phyloP scores from a whole-genome alignment of 106 monocot genomes.

The Dioscorea alata region DNA sequence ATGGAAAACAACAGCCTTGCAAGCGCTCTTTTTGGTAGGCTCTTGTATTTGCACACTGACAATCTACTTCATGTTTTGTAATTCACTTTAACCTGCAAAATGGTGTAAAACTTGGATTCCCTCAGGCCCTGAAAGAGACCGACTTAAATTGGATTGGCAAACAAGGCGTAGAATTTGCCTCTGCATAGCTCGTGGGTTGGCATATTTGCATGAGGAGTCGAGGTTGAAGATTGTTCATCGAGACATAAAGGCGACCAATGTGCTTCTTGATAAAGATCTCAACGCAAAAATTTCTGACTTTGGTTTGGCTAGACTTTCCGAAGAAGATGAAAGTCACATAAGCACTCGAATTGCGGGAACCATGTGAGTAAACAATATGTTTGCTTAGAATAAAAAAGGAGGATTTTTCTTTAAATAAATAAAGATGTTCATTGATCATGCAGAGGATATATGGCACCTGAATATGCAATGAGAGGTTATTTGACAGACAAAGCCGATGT shows the following conservation, averaged over 20 bases:
- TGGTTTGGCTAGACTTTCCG: slow-evolving; percentile 38
- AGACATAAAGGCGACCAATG: slow-evolving; percentile 39
- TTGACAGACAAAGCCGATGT: slow-evolving; percentile 66
- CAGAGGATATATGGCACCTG: slow-evolving; percentile 73
- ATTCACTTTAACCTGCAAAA: not conserved
- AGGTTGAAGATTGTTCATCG: slow-evolving; percentile 46
- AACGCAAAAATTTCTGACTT: slow-evolving; percentile 47
- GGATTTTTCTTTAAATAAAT: too few species aligned
- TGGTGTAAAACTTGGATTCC: not conserved
- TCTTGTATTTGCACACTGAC: not conserved
- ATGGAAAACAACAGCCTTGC: slow-evolving; percentile 22
- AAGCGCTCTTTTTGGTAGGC: slow-evolving; percentile 20
- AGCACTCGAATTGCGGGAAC: slow-evolving; percentile 49
- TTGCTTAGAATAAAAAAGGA: too few species aligned
- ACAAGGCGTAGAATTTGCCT: slow-evolving; percentile 32
- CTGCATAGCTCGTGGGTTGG: slow-evolving; percentile 37
- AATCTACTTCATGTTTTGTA: not conserved
- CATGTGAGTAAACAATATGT: slow-evolving; percentile 22
- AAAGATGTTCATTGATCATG: not conserved
- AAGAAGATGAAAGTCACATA: slow-evolving; percentile 36
- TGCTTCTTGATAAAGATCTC: slow-evolving; percentile 35
- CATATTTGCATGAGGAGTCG: slow-evolving; percentile 46
- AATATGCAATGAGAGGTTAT: slow-evolving; percentile 64
- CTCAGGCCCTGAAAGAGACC: slow-evolving; percentile 4
- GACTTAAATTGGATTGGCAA: slow-evolving; percentile 17